Percentiles rank a stretch among this genome's conserved stretches.
phyloP scores from a whole-genome alignment of 2,329 filamentous ascomycete genomes.

The Xylariales sp. region DNA sequence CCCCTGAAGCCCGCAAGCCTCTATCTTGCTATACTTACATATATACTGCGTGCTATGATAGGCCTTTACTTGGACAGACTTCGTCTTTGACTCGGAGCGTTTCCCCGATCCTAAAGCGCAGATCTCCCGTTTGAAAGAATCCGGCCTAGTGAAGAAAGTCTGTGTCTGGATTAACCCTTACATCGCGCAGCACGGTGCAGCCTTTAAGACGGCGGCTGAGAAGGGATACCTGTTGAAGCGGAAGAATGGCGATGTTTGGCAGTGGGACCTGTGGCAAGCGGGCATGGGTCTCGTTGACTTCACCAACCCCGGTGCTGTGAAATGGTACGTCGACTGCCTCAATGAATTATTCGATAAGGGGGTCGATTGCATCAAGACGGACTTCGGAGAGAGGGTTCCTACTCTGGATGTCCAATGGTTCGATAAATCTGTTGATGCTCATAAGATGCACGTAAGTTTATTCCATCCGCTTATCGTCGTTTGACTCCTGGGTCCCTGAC shows the following conservation, averaged over 20 bases:
- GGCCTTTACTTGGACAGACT: conserved; percentile 80
- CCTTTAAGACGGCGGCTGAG: conserved; percentile 72
- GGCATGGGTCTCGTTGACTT: conserved; percentile 81
- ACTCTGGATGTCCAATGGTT: conserved; percentile 73
- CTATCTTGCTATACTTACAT: neutral
- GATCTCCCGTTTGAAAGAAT: conserved; percentile 72
- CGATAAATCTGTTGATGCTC: conserved; percentile 68
- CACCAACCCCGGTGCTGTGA: conserved; percentile 75
- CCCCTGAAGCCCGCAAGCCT: neutral
- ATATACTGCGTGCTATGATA: conserved; percentile 15
- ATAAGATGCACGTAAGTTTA: conserved; percentile 70
- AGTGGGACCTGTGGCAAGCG: conserved; percentile 82
- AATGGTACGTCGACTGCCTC: conserved; percentile 73
- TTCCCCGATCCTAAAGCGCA: conserved; percentile 76
- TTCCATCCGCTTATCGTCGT: neutral
- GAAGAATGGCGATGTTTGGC: conserved; percentile 76
- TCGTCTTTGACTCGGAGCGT: conserved; percentile 74
- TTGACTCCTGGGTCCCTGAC: conserved; percentile 5
- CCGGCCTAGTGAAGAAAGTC: conserved; percentile 70
- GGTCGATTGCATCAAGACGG: conserved; percentile 79
- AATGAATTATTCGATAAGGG: conserved; percentile 74
- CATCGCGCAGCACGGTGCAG: conserved; percentile 74
- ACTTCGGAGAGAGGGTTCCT: conserved; percentile 80
- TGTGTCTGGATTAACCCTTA: conserved; percentile 84
- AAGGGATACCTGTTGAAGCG: conserved; percentile 77